A percentile compares a stretch with the other conserved stretches of the same genome.
These are phyloP conservation scores for Bipolaris oryzae DNA, from an alignment of 2,329 filamentous ascomycete species.

Conservation along the genomic window DNA sequence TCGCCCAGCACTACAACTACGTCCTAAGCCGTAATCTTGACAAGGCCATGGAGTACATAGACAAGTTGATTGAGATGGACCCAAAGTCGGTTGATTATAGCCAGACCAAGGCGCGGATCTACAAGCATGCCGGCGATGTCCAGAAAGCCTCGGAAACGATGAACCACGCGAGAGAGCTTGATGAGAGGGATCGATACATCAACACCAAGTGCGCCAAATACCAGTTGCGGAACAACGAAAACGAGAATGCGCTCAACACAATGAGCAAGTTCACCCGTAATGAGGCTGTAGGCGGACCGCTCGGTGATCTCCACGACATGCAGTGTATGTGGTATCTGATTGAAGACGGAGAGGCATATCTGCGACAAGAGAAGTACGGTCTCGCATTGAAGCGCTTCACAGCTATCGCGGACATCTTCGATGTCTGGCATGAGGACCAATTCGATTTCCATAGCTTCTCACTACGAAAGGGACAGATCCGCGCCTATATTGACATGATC, in stretches of 20 bases:
- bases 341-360: constrained; percentile 90
- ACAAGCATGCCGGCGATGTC: constrained; percentile 84
- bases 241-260: constrained; percentile 81
- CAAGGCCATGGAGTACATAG: constrained; percentile 81
- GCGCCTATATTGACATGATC: constrained; percentile 94
- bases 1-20: constrained; percentile 97
- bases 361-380: constrained; percentile 79
- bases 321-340: constrained; percentile 97
- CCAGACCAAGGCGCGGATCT: constrained; percentile 94
- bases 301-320: constrained; percentile 95
- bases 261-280: constrained; percentile 94
- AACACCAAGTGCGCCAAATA: constrained; percentile 99
- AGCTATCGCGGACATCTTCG: constrained; percentile 88
- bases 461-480: constrained; percentile 92
- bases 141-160: constrained; percentile 83
- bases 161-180: constrained; percentile 83
- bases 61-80: constrained; percentile 80
- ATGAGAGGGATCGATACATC: constrained; percentile 93
- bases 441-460: constrained; percentile 99
- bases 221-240: constrained; percentile 89
- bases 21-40: constrained; percentile 80
- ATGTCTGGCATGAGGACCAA: constrained; percentile 97
- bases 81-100: constrained; percentile 86
- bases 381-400: constrained; percentile 93
- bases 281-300: constrained; percentile 83